Percentiles rank a stretch among this genome's conserved stretches.
phyloP scores from a whole-genome alignment of 2,329 filamentous ascomycete genomes.

The Knufia petricola region DNA sequence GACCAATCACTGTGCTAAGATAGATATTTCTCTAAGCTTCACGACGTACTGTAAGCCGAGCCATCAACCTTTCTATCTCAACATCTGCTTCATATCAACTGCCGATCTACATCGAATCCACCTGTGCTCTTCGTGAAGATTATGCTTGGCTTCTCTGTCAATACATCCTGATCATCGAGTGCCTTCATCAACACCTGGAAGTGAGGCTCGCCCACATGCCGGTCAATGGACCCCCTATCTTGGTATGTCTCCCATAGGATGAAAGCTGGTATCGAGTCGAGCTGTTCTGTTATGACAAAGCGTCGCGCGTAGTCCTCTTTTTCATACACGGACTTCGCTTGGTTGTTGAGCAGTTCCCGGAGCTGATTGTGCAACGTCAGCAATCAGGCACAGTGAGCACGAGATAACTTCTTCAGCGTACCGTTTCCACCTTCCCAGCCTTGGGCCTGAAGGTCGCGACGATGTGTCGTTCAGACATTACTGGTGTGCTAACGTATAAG shows the following conservation, averaged over 20 bases:
- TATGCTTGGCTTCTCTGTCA: background rate
- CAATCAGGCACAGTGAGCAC: background rate
- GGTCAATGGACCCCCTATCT: background rate
- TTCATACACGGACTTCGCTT: background rate
- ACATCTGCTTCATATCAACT: background rate
- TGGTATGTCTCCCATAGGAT: background rate
- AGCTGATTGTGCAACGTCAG: background rate
- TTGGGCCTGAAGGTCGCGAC: background rate
- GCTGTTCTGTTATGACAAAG: background rate
- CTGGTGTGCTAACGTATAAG: background rate
- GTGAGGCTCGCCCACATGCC: background rate
- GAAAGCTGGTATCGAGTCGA: background rate
- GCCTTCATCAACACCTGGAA: slow-evolving; percentile 1
- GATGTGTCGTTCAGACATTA: background rate
- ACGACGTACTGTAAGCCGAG: too few relatives aligned
- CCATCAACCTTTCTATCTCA: too few relatives aligned
- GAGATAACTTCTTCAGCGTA: background rate
- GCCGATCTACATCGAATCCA: background rate
- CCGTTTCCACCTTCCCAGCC: background rate
- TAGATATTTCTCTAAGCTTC: too few relatives aligned
- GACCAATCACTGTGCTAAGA: too few relatives aligned
- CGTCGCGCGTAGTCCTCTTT: background rate
- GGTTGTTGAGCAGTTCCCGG: background rate
- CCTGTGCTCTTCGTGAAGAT: background rate
- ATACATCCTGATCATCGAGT: background rate